These are phyloP conservation scores for Pichia sp. DNA, from an alignment of 1,139 yeast genomes.

Conservation along the genomic window DNA sequence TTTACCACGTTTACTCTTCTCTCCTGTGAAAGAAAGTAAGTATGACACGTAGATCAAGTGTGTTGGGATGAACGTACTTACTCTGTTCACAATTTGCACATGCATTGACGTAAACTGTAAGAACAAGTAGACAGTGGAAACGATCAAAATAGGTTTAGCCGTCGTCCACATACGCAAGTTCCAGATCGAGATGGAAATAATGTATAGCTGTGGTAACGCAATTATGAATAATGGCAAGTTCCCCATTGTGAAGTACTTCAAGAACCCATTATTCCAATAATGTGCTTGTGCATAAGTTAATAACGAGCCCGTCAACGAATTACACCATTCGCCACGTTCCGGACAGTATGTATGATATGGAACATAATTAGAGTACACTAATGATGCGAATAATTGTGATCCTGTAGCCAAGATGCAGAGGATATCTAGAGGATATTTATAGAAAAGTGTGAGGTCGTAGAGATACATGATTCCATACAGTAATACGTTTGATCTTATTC, in stretches of 20 bases:
- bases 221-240: conserved; percentile 85
- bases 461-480: conserved; percentile 68
- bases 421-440: conserved; percentile 1
- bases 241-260: conserved; percentile 76
- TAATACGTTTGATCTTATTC: conserved; percentile 74
- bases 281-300: conserved; percentile 72
- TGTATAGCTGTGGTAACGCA: conserved; percentile 62
- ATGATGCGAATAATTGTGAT: conserved; percentile 43
- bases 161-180: conserved; percentile 14
- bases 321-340: conserved; percentile 79
- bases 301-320: conserved; percentile 44
- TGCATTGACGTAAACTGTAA: conserved; percentile 57
- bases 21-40: conserved; percentile 1
- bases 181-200: conserved; percentile 33
- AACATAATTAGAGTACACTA: conserved; percentile 46
- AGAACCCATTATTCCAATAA: conserved; percentile 86
- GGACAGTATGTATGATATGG: conserved; percentile 69
- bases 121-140: conserved; percentile 43
- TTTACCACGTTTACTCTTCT: conserved; percentile 24
- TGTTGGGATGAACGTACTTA: conserved; percentile 74
- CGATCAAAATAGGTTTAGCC: conserved; percentile 27
- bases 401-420: conserved; percentile 45
- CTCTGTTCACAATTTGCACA: conserved; percentile 80
- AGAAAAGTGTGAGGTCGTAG: conserved; percentile 42
- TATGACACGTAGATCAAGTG: conserved; percentile 65